Conservation (phyloP, 768 basidiomycete genomes). For the Imleria badia region DNA sequence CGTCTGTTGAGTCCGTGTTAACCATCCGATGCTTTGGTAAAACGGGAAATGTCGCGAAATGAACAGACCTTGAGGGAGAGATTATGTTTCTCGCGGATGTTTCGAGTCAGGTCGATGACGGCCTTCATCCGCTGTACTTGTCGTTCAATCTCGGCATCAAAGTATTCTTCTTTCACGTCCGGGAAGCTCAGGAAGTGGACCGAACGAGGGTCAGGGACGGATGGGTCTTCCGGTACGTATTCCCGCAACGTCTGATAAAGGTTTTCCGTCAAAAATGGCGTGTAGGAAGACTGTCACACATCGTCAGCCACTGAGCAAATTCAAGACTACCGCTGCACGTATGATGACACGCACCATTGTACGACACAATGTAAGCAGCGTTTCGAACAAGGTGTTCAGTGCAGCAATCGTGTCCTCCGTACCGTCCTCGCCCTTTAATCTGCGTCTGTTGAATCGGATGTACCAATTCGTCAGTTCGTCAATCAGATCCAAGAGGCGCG, state of each 20-base stretch:
- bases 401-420: constrained; percentile 83
- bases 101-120: constrained; percentile 89
- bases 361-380: constrained; percentile 88
- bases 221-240: constrained; percentile 79
- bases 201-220: constrained; percentile 79
- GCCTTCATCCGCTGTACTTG: constrained; percentile 94
- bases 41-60: neutral
- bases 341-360: constrained; percentile 71
- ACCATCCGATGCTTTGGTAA: neutral
- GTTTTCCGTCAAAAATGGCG: constrained; percentile 96
- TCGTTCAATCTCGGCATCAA: constrained; percentile 89
- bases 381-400: constrained; percentile 94
- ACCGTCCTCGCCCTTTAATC: constrained; percentile 94
- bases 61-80: constrained; percentile 79
- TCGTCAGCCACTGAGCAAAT: neutral
- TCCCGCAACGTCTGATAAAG: constrained; percentile 86
- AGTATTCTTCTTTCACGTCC: constrained; percentile 90
- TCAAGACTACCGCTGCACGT: neutral
- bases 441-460: constrained; percentile 95
- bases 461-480: constrained; percentile 99
- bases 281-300: constrained; percentile 82
- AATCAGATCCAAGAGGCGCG: constrained; percentile 86
- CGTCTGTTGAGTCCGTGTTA: constrained; percentile 48
- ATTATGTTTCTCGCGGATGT: constrained; percentile 83
- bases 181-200: constrained; percentile 97